Evolutionary conservation across 805 yeast species (phyloP).

Genomic region (Candida pini): DNA sequence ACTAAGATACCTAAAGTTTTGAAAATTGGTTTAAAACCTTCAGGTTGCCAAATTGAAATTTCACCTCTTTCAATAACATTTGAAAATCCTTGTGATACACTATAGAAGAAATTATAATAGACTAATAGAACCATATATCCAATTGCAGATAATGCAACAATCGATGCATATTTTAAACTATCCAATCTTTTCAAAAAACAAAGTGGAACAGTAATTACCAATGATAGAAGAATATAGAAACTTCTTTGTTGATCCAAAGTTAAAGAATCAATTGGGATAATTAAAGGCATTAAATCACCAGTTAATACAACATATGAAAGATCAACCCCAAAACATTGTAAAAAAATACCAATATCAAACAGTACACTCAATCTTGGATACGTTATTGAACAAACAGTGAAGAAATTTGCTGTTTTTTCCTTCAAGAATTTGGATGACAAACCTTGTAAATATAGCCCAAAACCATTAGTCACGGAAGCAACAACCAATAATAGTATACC

Average conservation of each 20-base stretch:
- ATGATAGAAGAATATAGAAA: slow-evolving; percentile 51
- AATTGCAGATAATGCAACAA: slow-evolving; percentile 64
- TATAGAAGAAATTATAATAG: slow-evolving; percentile 39
- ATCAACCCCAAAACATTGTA: slow-evolving; percentile 78
- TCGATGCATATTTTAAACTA: slow-evolving; percentile 62
- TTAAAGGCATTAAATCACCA: slow-evolving; percentile 70
- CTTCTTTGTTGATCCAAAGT: slow-evolving; percentile 29
- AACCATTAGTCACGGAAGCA: slow-evolving; percentile 63
- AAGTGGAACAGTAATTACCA: slow-evolving; percentile 54
- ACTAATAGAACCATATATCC: slow-evolving; percentile 56
- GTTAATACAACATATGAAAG: slow-evolving; percentile 65
- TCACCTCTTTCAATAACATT: slow-evolving; percentile 44
- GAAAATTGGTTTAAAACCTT: slow-evolving; percentile 39
- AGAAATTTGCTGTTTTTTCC: slow-evolving; percentile 62
- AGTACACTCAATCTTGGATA: slow-evolving; percentile 64
- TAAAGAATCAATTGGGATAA: slow-evolving; percentile 34
- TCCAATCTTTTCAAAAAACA: slow-evolving; percentile 59
- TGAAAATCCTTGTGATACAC: slow-evolving; percentile 21
- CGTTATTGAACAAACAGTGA: slow-evolving; percentile 63
- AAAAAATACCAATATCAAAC: slow-evolving; percentile 70
- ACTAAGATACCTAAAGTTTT: slow-evolving; percentile 70
- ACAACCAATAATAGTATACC: slow-evolving; percentile 51
- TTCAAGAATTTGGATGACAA: slow-evolving; percentile 52
- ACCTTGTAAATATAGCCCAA: slow-evolving; percentile 61
- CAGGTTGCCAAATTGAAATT: slow-evolving; percentile 36